phyloP scores from a whole-genome alignment of 2,329 filamentous ascomycete genomes.

The Didymella exigua region DNA sequence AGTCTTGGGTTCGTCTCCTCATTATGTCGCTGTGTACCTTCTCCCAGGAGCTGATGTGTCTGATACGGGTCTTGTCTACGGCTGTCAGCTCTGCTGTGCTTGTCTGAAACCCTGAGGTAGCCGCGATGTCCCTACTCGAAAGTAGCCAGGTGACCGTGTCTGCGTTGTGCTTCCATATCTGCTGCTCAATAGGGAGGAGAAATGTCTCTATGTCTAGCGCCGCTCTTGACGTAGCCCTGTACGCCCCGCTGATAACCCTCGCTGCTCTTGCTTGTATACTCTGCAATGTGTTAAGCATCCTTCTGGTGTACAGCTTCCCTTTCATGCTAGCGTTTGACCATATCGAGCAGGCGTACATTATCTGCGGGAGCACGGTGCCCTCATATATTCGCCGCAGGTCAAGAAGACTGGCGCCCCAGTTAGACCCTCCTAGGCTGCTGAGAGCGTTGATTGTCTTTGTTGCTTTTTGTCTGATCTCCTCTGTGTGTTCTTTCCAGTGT shows the following conservation, averaged over 20 bases:
- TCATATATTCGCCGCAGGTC: constrained; percentile 33
- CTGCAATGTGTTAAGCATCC: constrained; percentile 19
- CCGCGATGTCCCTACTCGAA: neutral
- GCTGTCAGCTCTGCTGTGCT: neutral
- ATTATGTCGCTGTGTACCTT: neutral
- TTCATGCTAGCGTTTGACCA: constrained; percentile 27
- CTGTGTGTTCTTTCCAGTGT: neutral
- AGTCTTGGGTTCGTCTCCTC: neutral
- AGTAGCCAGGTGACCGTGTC: constrained; percentile 14
- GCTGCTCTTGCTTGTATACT: constrained; percentile 27
- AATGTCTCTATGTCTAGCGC: constrained; percentile 27
- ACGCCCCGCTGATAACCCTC: constrained; percentile 30
- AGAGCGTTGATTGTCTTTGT: constrained; percentile 5
- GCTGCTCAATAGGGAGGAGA: constrained; percentile 21
- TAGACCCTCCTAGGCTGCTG: constrained; percentile 18
- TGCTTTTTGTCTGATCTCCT: neutral
- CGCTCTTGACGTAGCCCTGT: constrained; percentile 18
- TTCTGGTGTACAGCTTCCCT: constrained; percentile 21
- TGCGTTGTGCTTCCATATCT: constrained; percentile 25
- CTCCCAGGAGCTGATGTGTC: neutral
- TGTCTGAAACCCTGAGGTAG: neutral
- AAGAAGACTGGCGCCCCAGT: constrained; percentile 22
- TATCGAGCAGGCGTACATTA: constrained; percentile 38
- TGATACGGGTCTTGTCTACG: neutral
- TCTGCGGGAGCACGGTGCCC: constrained; percentile 36